Conservation (phyloP, 305 asterid species). For the Rubia balearica region DNA sequence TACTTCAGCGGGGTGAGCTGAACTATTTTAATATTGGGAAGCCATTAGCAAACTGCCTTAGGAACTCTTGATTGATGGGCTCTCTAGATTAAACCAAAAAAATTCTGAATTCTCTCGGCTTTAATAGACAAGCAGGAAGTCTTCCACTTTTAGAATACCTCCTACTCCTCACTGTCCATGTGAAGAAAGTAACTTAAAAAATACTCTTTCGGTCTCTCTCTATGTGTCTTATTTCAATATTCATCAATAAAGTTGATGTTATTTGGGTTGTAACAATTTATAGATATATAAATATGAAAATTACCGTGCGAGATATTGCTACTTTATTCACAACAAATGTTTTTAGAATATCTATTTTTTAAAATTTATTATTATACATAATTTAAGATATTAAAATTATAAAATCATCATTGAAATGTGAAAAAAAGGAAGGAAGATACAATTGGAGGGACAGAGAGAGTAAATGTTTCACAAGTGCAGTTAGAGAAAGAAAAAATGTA, state of each 20-base stretch:
- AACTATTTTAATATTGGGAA: not conserved
- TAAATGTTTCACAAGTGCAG: not conserved
- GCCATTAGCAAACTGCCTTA: not conserved
- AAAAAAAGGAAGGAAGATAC: too few relatives aligned
- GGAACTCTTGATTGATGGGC: not conserved
- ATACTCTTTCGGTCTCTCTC: too few relatives aligned
- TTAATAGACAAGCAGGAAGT: not conserved
- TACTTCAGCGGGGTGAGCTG: not conserved
- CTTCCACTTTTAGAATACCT: not conserved
- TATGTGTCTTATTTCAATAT: too few relatives aligned
- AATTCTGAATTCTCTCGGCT: not conserved
- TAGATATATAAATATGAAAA: too few relatives aligned
- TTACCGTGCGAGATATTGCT: too few relatives aligned
- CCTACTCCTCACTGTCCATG: not conserved
- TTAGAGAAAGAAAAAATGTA: not conserved
- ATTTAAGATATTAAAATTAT: too few relatives aligned
- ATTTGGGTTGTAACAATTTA: too few relatives aligned
- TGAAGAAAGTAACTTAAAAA: conserved; percentile 1
- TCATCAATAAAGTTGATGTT: not conserved
- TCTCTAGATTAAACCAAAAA: not conserved
- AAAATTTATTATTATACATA: too few relatives aligned
- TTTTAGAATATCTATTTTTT: too few relatives aligned
- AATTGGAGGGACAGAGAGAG: too few relatives aligned
- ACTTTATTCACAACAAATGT: too few relatives aligned
- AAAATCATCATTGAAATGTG: too few relatives aligned